Evolutionary conservation across 148 eudicot genomes (phyloP), one percentile per base, ranked within the genome.

Genomic region (Beta vulgaris): DNA sequence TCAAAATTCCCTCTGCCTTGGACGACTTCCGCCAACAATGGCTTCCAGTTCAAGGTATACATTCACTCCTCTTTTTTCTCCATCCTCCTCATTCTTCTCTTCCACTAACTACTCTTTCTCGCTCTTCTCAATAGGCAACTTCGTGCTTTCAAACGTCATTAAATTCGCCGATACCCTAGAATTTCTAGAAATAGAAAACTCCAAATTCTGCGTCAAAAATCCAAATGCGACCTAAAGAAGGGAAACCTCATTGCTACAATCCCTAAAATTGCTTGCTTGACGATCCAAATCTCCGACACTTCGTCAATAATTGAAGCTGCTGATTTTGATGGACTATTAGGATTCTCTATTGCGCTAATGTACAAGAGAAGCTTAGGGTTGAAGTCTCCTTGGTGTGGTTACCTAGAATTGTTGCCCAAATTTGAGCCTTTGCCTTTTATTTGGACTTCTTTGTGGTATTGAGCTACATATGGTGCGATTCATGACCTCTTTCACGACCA

Each of bases 401-500:
- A 95, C 64, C 85, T 95, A 29, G 87, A 92, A 31, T 43, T 95
- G 2, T 65, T 92, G 84, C 97, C 97, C 0, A 54, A 69, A 1
- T 40, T 57, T 14, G 91, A 92, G 77, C 72, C 74, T 2, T 82
- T 90, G 46, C 99, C 99, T 1, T 74, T 95, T 80, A 75, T 89
- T 43, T 95, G 99, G 97, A 88, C 82, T 95, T 6, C 85, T 95
- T 23, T 12, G 66, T 10, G 98, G 96, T 14, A 95, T 97, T 23
- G 98, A 94, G 84, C 96, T 94, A n/a, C 97, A 94, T 78, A 82
- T 88, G 97, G 98, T 88, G n/a, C 63, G 43, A 14, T 34, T 31
- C 14, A 16, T 29, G 65, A 37, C 25, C 37, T 34, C 13, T 26
- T 21, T 59, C n/a, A n/a, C n/a, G n/a, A n/a, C n/a, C n/a, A n/a